These are phyloP conservation scores for Lactarius hengduanensis DNA, from an alignment of 768 basidiomycete species.

Conservation along the genomic window DNA sequence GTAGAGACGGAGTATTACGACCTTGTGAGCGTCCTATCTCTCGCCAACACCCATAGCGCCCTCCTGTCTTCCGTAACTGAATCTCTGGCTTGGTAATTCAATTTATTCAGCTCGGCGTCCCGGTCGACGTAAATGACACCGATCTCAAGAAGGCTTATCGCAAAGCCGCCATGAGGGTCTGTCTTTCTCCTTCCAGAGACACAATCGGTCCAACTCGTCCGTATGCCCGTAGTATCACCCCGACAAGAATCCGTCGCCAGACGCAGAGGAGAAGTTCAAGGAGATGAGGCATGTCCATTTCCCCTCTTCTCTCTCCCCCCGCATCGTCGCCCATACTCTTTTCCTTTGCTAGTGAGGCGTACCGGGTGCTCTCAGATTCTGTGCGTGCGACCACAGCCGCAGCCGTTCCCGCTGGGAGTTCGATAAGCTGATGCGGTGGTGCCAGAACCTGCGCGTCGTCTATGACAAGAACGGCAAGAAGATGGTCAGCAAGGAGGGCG, in stretches of 20 bases:
- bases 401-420: neutral
- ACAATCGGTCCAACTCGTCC: constrained; percentile 2
- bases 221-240: constrained; percentile 76
- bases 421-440: constrained; percentile 7
- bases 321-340: constrained; percentile 14
- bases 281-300: constrained; percentile 71
- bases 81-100: constrained; percentile 12
- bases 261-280: constrained; percentile 96
- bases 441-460: constrained; percentile 75
- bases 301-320: neutral
- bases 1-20: constrained; percentile 90
- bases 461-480: constrained; percentile 96
- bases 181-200: constrained; percentile 23
- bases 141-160: constrained; percentile 94
- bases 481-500: constrained; percentile 84
- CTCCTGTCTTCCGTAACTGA: constrained; percentile 8
- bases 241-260: constrained; percentile 90
- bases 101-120: constrained; percentile 59
- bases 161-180: constrained; percentile 89
- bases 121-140: constrained; percentile 71
- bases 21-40: constrained; percentile 40
- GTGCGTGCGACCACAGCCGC: constrained; percentile 38
- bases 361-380: constrained; percentile 85
- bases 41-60: constrained; percentile 36
- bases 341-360: constrained; percentile 72